These are phyloP conservation scores for Combretum micranthum DNA, from an alignment of 345 rosid species.

Conservation along the genomic window DNA sequence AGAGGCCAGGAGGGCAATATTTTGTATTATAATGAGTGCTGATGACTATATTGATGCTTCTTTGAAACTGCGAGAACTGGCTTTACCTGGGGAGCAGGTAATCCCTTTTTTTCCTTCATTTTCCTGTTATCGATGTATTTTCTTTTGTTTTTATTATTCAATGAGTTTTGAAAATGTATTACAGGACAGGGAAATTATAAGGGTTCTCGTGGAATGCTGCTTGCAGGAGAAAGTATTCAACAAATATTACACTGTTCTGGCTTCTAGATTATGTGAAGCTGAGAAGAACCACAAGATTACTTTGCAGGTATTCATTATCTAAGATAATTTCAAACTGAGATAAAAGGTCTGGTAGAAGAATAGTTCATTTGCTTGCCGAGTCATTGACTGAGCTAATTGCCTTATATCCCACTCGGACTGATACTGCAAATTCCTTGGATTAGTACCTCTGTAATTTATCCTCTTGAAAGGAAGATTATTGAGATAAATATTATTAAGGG, in stretches of 20 bases:
- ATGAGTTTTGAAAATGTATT: neutral
- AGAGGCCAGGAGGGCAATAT: conserved; percentile 81
- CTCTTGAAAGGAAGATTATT: too few relatives aligned
- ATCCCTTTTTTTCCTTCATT: conserved; percentile 1
- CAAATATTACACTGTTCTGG: conserved; percentile 72
- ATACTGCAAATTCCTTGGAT: too few relatives aligned
- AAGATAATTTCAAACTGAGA: neutral
- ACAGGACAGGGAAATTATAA: conserved; percentile 89
- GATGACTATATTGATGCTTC: conserved; percentile 90
- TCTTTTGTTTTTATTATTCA: neutral
- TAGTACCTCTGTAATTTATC: too few relatives aligned
- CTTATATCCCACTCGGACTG: too few relatives aligned
- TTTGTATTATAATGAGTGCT: conserved; percentile 89
- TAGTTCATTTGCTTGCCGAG: too few relatives aligned
- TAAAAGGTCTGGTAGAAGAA: neutral
- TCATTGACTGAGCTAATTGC: too few relatives aligned
- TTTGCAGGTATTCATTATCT: conserved; percentile 46
- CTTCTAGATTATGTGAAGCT: conserved; percentile 74
- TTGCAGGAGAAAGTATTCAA: conserved; percentile 82
- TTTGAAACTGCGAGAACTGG: conserved; percentile 79
- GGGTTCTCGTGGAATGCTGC: conserved; percentile 87
- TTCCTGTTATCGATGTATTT: neutral
- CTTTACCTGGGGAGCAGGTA: conserved; percentile 81
- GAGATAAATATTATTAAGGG: too few relatives aligned
- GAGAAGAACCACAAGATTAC: conserved; percentile 89